These are phyloP conservation scores for Annulohypoxylon truncatum DNA, from an alignment of 2,329 filamentous ascomycete species.

Conservation along the genomic window DNA sequence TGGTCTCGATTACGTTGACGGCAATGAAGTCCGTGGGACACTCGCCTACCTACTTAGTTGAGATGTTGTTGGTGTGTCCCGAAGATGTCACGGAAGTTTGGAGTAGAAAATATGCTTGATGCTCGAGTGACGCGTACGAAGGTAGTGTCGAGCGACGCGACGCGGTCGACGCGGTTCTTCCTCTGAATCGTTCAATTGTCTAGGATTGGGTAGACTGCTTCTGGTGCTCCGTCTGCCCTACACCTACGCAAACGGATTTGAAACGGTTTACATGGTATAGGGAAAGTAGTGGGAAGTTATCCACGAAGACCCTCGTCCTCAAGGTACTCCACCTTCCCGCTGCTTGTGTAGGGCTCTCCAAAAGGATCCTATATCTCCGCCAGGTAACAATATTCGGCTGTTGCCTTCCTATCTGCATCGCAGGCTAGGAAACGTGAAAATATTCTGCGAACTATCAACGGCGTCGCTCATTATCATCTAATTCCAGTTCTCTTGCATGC, in stretches of 20 bases:
- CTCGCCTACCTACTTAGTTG: no score
- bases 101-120: background rate
- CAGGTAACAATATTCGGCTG: background rate
- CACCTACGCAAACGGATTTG: background rate
- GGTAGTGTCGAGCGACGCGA: background rate
- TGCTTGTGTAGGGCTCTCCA: background rate
- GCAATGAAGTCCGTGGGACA: background rate
- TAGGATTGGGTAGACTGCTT: background rate
- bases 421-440: background rate
- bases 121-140: background rate
- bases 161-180: constrained; percentile 1
- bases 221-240: background rate
- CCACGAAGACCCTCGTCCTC: background rate
- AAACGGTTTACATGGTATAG: constrained; percentile 3
- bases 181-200: background rate
- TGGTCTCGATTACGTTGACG: background rate
- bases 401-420: constrained; percentile 3
- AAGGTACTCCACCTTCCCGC: background rate
- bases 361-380: background rate
- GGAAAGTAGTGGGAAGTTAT: background rate
- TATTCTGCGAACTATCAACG: background rate
- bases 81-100: no score
- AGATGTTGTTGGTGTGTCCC: background rate
- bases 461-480: background rate
- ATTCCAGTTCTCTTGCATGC: constrained; percentile 7